Evolutionary conservation across 179 eudicot genomes (phyloP), one percentile per base, ranked within the genome.

Genomic region (Silene vulgaris): DNA sequence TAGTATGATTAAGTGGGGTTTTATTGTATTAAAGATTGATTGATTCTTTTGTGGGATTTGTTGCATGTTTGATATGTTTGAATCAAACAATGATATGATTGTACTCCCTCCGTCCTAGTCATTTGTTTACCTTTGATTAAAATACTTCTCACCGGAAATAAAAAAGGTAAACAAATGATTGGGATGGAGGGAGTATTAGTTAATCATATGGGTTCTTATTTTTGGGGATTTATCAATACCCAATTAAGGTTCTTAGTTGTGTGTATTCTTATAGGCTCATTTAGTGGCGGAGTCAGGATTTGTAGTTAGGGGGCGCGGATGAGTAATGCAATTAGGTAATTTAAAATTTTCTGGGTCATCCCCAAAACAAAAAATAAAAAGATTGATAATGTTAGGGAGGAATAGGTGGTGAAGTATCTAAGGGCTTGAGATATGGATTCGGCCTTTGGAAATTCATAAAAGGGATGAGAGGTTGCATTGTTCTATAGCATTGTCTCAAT

Each of bases 1-100:
- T 11, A 45, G 14, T 13, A 59, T 17, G 63, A 19, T 59, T 23
- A 21, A 20, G 65, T 62, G 66, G 66, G 3, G 11, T 62, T 3
- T 62, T 62, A 11, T 62, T 0, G 26, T 23, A 62, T 62, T 23
- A 3, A 62, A 62, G n/a, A 23, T 21, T 62, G n/a, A 23, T 21
- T 62, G 13, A 8, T 62, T 62, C 32, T 62, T 62, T 62, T 62
- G 35, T 63, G 67, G 67, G 67, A 26, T 63, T 63, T 63, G 3
- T 1, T 23, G 12, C 26, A 26, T 1, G 26, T 21, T 63, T 63
- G 32, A 63, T 8, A 9, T 63, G 29, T 26, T 63, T 63, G 0
- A 12, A 23, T 63, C 14, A 63, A 3, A 21, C 4, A 63, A 3
- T 63, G 9, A 12, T 26, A 63, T 63, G 14, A 23, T 23, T 23